Evolutionary conservation across 805 yeast species (phyloP), one percentile per base, ranked within the genome.

Genomic region (Babjeviella inositovora): DNA sequence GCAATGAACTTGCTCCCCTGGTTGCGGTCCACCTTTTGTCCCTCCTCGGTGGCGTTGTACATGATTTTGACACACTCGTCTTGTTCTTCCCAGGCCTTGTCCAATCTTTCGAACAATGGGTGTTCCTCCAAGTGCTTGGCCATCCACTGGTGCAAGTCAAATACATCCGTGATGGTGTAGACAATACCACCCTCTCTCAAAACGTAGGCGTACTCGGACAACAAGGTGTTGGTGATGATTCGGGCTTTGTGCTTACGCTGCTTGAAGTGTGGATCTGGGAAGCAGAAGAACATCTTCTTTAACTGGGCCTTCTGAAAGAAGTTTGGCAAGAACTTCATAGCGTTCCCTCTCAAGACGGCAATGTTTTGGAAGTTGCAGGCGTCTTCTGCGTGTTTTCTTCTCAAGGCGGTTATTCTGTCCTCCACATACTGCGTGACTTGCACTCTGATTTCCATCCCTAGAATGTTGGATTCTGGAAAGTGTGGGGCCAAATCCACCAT

Each of bases 191-290:
- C 90, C 29, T 80, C 92, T 36, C 59, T 68, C 36, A 90, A 56
- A 5, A 76, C 90, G 41, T 69, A 90, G 3, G 98, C 97, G 44
- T 90, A 90, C 47, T 90, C 98, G 14, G 87, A 65, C 26, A 84
- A 57, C 30, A 90, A 54, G 3, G 97, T 87, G 33, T 71, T 74
- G 25, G 98, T 85, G 33, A 90, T 68, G 41, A 90, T 90, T 55
- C 98, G 65, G 5, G 96, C 96, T 60, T 90, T 90, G 52, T 90
- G 98, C 45, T 90, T 90, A 42, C 97, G 64, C 49, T 82, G 93
- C 46, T 90, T 90, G 60, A 90, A 90, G 48, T 90, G 98, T 6
- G 98, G 98, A 49, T 90, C 98, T n/a, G 98, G 98, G 64, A 90
- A 90, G 47, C 98, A 90, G 56, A 90, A 90, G 53, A 90, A 90